Percentiles rank a stretch among this genome's conserved stretches.
phyloP scores from a whole-genome alignment of 441 rosid species.

The Euphorbia celastroides region DNA sequence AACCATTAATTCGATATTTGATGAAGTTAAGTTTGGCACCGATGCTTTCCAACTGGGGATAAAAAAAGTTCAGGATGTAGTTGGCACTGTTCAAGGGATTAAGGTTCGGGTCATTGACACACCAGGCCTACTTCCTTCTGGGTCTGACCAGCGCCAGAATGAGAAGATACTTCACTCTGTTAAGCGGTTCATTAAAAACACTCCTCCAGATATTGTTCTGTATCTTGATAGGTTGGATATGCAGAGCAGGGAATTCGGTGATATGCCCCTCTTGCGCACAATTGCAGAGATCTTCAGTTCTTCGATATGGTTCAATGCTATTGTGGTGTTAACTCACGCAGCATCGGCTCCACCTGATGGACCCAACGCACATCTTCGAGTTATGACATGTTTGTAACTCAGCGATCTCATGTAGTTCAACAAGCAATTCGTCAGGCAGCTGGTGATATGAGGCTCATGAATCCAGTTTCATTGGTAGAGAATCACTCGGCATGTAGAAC shows the following conservation, averaged over 20 bases:
- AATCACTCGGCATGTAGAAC: conserved; percentile 80
- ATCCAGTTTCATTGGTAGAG: conserved; percentile 88
- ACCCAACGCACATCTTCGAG: conserved; percentile 81
- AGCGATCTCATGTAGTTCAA: conserved; percentile 86
- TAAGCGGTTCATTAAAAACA: conserved; percentile 56
- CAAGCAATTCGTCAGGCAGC: conserved; percentile 90
- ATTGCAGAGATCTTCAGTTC: conserved; percentile 61
- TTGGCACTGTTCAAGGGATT: conserved; percentile 52
- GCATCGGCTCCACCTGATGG: conserved; percentile 98
- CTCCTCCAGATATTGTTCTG: conserved; percentile 81
- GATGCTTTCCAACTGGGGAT: conserved; percentile 65
- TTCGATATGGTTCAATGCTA: conserved; percentile 78
- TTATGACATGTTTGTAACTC: conserved; percentile 85
- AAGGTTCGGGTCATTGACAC: conserved; percentile 60
- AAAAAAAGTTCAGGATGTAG: conserved; percentile 40
- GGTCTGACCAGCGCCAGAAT: conserved; percentile 67
- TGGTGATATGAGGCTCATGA: conserved; percentile 82
- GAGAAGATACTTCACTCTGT: conserved; percentile 56
- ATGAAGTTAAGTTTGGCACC: conserved; percentile 40
- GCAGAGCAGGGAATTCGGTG: conserved; percentile 74
- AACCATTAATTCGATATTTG: conserved; percentile 70
- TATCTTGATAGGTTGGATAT: conserved; percentile 86
- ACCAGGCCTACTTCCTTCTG: conserved; percentile 64
- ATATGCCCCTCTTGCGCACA: conserved; percentile 34
- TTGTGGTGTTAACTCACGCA: conserved; percentile 83